Base-by-base conservation (phyloP, 2,329 filamentous ascomycete genomes). In the Chaetomium sp. region DNA sequence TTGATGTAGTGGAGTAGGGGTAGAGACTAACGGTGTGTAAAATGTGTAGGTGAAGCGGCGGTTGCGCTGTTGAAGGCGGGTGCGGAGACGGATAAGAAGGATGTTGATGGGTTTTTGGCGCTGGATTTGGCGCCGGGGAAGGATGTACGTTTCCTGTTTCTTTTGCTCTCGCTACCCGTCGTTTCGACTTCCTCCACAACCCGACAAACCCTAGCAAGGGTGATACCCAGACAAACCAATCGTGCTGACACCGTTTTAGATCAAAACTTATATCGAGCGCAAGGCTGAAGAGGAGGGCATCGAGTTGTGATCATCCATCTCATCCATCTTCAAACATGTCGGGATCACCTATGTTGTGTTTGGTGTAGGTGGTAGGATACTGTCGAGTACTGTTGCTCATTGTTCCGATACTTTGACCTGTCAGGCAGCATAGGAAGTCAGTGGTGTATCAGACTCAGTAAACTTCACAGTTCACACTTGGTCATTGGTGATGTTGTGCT, bases 201-300 rank as follows among this genome's bases (percentile, higher is more conserved):
- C 19, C 2, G 11, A 42, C 12, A 42, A 2, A 40, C 37, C 37
- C 4, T 27, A 27, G 19, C 19, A 27, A 3, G 19, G 19, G 37
- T 12, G 9, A 40, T 12, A 12, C 37, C 37, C 12, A 40, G 37
- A 9, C 9, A 14, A n/a, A 4, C 40, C 10, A 14, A 6, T 40
- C 53, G 45, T 53, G 2, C 44, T 53, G 27, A 48, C 7, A 11
- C 9, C 14, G 2, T 42, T 19, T 47, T 50, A 89, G 86, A 86
- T 91, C 45, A 81, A 83, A 61, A 83, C 80, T 57, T 96, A 88
- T 70, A 88, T 96, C 49, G 65, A 89, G 58, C 81, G 88, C 59
- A 84, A 81, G 57, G 89, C 89, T 9, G 91, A 95, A 72, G 82
- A 85, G 54, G 92, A 96, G 70, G 92, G 91, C 27, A 87, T 96